Conservation (phyloP, 2,329 filamentous ascomycete species). For the Pseudogymnoascus sp. region DNA sequence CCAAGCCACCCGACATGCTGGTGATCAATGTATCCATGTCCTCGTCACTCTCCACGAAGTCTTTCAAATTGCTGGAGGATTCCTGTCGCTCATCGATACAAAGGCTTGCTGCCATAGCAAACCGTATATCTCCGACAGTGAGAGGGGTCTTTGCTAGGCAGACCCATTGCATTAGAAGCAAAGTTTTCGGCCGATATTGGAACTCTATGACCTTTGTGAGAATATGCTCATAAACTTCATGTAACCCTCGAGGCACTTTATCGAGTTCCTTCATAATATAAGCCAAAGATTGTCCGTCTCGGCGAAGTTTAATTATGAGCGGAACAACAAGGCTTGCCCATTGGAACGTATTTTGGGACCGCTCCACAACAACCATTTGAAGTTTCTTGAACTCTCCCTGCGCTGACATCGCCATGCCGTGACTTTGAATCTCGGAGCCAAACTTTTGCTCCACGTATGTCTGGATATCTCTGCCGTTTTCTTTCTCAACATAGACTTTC, state of each 20-base stretch:
- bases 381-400: constrained; percentile 10
- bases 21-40: constrained; percentile 21
- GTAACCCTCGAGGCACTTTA: constrained; percentile 19
- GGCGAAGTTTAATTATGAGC: constrained; percentile 8
- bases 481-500: constrained; percentile 21
- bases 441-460: constrained; percentile 14
- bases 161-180: constrained; percentile 19
- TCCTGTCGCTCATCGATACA: neutral
- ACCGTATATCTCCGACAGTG: constrained; percentile 10
- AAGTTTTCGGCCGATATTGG: constrained; percentile 13
- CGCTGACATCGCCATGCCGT: neutral
- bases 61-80: neutral
- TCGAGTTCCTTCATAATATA: constrained; percentile 15
- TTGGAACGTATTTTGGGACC: constrained; percentile 20
- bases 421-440: neutral
- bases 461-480: constrained; percentile 20
- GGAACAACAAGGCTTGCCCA: constrained; percentile 21
- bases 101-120: neutral
- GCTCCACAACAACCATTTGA: constrained; percentile 12
- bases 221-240: constrained; percentile 18
- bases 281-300: constrained; percentile 4
- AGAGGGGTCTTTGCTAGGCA: constrained; percentile 16
- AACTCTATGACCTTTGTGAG: constrained; percentile 16
- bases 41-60: constrained; percentile 17
- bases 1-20: constrained; percentile 23